Base-by-base conservation (phyloP, 192 early-diverging fungal genomes). In the Entomortierella beljakovae region DNA sequence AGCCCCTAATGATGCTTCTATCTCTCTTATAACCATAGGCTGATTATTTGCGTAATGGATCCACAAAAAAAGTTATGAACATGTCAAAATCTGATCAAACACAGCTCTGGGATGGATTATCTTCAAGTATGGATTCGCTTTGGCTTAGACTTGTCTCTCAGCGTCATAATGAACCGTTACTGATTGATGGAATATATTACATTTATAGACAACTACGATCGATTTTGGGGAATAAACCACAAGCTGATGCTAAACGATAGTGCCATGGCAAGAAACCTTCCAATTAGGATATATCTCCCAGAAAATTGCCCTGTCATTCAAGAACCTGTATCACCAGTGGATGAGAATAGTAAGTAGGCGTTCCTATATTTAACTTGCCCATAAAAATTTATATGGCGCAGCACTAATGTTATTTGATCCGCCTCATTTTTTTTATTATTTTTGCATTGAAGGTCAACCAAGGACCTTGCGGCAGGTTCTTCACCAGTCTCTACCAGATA, bases 21-120 rank as follows among this genome's bases (percentile, higher is more conserved):
- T 20, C 8, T 2, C 13, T 48, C 32, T 9, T n/a, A 22, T 56
- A 49, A n/a, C 34, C 25, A 16, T 59, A 93, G 90, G 88, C 93
- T 2, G 96, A 97, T 70, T 95, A 89, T 80, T 84, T 96, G 23
- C 88, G 94, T 35, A 88, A 92, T 74, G 93, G 92, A 40, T 90
- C 88, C 22, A 94, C 91, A 6, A 96, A 96, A 77, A 86, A 90
- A 49, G 91, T 95, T 23, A 96, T 97, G 94, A 90, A 90, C 26
- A 68, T 97, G 76, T 89, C 93, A 28, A 94, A 93, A 65, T 80
- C 86, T 28, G 94, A 97, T 67, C 93, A 95, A 70, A 89, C 88
- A 54, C 90, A 90, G 50, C 74, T 97, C 56, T 92, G 94, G 91
- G 89, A 93, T 40, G 87, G 92, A 1, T 48, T 95, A 32, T 85